Evolutionary conservation across 2,329 filamentous ascomycete species (phyloP).

Genomic region (Hirsutella minnesotensis): DNA sequence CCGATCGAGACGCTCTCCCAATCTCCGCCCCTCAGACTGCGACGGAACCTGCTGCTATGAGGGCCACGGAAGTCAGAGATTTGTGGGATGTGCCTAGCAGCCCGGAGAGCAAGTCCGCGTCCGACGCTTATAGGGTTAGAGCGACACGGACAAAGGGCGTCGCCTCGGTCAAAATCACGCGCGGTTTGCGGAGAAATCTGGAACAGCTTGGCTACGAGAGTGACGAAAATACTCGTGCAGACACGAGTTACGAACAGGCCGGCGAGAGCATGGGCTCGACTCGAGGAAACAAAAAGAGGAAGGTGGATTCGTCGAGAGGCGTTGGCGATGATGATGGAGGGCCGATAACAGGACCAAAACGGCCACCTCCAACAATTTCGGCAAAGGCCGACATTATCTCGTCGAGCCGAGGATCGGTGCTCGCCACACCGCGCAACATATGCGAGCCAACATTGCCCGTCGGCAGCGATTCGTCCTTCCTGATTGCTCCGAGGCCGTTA

Average conservation of each 20-base stretch:
- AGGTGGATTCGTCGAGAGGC: slow-evolving; percentile 5
- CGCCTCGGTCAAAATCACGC: slow-evolving; percentile 8
- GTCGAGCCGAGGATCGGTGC: not conserved
- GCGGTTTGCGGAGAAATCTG: slow-evolving; percentile 6
- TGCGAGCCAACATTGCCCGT: slow-evolving; percentile 9
- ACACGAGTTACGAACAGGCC: not conserved
- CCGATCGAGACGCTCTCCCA: too few species aligned
- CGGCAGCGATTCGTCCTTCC: slow-evolving; percentile 16
- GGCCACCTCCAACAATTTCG: slow-evolving; percentile 8
- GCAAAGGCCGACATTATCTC: slow-evolving; percentile 2
- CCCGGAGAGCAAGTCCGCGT: slow-evolving; percentile 13
- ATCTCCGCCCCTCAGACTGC: too few species aligned
- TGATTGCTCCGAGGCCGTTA: slow-evolving; percentile 20
- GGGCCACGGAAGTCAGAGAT: slow-evolving; percentile 10
- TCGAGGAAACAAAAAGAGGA: slow-evolving; percentile 13
- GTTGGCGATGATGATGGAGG: not conserved
- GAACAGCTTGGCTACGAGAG: slow-evolving; percentile 10
- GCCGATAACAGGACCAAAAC: slow-evolving; percentile 3
- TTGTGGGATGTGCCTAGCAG: slow-evolving; percentile 35
- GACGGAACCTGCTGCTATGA: too few species aligned
- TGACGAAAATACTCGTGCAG: slow-evolving; percentile 4
- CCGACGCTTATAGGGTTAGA: not conserved
- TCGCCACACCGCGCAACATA: slow-evolving; percentile 2
- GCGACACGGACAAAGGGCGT: not conserved
- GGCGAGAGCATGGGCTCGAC: not conserved